A percentile compares a stretch with the other conserved stretches of the same genome.
These are phyloP conservation scores for Emergomyces pasteurianus DNA, from an alignment of 2,329 filamentous ascomycete species.

Conservation along the genomic window DNA sequence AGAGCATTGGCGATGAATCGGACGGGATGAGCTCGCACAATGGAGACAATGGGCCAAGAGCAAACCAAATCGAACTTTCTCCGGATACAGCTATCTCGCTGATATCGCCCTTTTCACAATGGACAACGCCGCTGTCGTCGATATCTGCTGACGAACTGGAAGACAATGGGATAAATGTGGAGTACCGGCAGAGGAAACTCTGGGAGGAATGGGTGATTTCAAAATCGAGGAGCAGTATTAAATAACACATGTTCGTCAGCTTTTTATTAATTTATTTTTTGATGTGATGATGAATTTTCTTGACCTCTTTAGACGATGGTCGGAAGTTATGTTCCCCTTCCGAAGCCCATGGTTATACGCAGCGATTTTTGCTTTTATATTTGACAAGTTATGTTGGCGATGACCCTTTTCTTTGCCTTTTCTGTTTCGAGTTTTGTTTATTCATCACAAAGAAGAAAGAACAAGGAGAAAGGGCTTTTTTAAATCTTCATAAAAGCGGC, in stretches of 20 bases:
- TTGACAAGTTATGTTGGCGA: neutral
- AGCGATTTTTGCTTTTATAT: neutral
- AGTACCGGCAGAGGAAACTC: conserved; percentile 20
- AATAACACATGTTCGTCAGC: neutral
- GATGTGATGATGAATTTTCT: neutral
- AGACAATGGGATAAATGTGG: conserved; percentile 25
- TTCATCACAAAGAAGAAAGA: neutral
- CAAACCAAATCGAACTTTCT: conserved; percentile 11
- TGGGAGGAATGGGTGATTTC: conserved; percentile 31
- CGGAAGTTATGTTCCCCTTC: neutral
- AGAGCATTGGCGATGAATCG: conserved; percentile 12
- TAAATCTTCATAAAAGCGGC: neutral
- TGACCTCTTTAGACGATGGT: neutral
- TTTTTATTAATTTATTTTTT: neutral
- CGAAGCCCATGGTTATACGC: neutral
- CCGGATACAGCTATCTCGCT: conserved; percentile 11
- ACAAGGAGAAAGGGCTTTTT: neutral
- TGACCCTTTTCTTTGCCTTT: neutral
- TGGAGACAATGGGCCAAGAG: conserved; percentile 11
- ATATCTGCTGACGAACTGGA: conserved; percentile 24
- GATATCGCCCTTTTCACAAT: conserved; percentile 9
- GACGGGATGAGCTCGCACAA: conserved; percentile 13
- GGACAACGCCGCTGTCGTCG: conserved; percentile 16
- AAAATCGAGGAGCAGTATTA: conserved; percentile 1
- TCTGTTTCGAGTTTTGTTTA: neutral